These are phyloP conservation scores for Eucalyptus erythrocorys DNA, from an alignment of 345 rosid species.

Conservation along the genomic window DNA sequence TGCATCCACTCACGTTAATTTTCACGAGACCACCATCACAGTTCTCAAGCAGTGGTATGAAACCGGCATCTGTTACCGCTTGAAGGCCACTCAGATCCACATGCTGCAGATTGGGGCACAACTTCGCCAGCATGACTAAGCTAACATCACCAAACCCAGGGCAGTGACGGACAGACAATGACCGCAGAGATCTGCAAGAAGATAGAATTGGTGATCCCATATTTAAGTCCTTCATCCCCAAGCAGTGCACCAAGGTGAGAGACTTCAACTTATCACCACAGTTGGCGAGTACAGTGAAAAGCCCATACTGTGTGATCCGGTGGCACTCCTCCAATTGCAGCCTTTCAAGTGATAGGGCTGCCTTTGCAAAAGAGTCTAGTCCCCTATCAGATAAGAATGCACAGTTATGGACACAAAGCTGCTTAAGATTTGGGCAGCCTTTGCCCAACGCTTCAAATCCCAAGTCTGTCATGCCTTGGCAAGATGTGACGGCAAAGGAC, in stretches of 20 bases:
- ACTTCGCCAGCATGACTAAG: constrained; percentile 54
- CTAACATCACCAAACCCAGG: constrained; percentile 76
- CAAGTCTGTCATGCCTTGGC: constrained; percentile 63
- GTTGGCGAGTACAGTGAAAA: constrained; percentile 63
- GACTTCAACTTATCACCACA: constrained; percentile 66
- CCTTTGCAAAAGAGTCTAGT: constrained; percentile 58
- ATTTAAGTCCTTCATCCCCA: constrained; percentile 51
- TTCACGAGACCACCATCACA: constrained; percentile 57
- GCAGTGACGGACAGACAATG: constrained; percentile 60
- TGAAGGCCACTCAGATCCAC: constrained; percentile 59
- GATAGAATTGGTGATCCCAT: constrained; percentile 20
- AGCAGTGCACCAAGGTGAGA: constrained; percentile 55
- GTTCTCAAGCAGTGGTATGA: constrained; percentile 45
- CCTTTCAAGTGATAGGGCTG: constrained; percentile 58
- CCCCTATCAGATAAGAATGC: constrained; percentile 68
- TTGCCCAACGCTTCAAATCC: constrained; percentile 73
- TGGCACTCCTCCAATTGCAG: constrained; percentile 90
- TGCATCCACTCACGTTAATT: constrained; percentile 68
- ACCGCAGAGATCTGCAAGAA: constrained; percentile 40
- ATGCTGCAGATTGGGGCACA: constrained; percentile 65
- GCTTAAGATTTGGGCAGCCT: constrained; percentile 76
- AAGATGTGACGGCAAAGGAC: constrained; percentile 49
- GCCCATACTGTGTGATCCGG: constrained; percentile 81
- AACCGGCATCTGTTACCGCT: constrained; percentile 64
- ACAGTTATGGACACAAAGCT: constrained; percentile 39